These are phyloP conservation scores for Lasiosphaeria hispida DNA, from an alignment of 495 filamentous ascomycete genomes.

Conservation along the genomic window DNA sequence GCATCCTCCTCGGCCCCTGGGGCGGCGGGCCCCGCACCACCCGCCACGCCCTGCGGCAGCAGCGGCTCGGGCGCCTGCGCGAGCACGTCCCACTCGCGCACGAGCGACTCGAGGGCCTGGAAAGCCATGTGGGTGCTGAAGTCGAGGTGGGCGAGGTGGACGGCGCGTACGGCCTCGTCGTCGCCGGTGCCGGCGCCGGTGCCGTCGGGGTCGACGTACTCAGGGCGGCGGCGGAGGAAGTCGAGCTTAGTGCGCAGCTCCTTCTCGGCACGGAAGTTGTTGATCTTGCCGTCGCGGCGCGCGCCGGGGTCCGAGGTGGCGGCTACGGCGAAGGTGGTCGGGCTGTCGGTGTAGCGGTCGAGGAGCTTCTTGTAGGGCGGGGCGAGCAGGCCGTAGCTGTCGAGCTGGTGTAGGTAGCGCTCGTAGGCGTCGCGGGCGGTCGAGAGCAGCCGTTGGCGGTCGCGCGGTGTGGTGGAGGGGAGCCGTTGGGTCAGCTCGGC, in stretches of 20 bases:
- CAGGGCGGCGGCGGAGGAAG: slow-evolving; percentile 40
- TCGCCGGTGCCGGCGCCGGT: slow-evolving; percentile 62
- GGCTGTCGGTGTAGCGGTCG: slow-evolving; percentile 64
- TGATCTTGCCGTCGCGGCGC: slow-evolving; percentile 79
- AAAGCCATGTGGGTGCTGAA: slow-evolving; percentile 78
- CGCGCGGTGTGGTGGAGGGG: slow-evolving; percentile 52
- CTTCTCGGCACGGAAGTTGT: slow-evolving; percentile 80
- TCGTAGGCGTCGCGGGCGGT: slow-evolving; percentile 68
- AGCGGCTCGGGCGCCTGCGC: slow-evolving; percentile 62
- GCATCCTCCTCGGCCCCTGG: slow-evolving; percentile 42
- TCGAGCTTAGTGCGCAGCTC: slow-evolving; percentile 80
- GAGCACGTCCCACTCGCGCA: slow-evolving; percentile 79
- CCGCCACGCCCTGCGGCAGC: slow-evolving; percentile 23
- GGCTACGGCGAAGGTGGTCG: slow-evolving; percentile 63
- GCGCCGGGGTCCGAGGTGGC: slow-evolving; percentile 63
- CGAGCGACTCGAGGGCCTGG: slow-evolving; percentile 77
- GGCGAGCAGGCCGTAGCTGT: slow-evolving; percentile 73
- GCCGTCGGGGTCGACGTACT: slow-evolving; percentile 40
- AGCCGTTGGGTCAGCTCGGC: slow-evolving; percentile 37
- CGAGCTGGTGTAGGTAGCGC: slow-evolving; percentile 68
- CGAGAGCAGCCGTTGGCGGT: slow-evolving; percentile 63
- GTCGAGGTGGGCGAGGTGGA: slow-evolving; percentile 72
- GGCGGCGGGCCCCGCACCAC: neutral
- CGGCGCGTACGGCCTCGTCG: slow-evolving; percentile 72
- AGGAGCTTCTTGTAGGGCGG: slow-evolving; percentile 67